A percentile compares a stretch with the other conserved stretches of the same genome.
Evolutionary conservation across 163 green algal genomes (phyloP).

Genomic region (Coccomyxa subellipsoidea): DNA sequence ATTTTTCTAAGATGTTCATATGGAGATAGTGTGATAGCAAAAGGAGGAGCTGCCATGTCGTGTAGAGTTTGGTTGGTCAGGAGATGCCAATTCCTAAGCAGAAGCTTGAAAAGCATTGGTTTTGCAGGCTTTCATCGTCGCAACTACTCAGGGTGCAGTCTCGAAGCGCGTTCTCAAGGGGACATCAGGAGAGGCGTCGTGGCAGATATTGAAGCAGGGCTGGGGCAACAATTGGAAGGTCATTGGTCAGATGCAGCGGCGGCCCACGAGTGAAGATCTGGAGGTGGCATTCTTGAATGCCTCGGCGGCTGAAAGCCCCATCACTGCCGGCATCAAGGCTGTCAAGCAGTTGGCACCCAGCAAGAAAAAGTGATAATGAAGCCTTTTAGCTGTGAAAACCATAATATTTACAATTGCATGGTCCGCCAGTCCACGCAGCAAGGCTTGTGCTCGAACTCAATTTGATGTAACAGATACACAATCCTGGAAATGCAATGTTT

Average conservation of each 20-base stretch:
- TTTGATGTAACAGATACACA: too few relatives aligned
- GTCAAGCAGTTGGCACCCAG: slow-evolving; percentile 25
- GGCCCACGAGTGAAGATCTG: slow-evolving; percentile 25
- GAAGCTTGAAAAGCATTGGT: too few relatives aligned
- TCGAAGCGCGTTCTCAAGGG: slow-evolving; percentile 40
- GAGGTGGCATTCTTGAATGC: slow-evolving; percentile 50
- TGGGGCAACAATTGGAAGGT: slow-evolving; percentile 15
- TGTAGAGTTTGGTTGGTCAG: too few relatives aligned
- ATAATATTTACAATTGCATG: too few relatives aligned
- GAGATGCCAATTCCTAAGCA: too few relatives aligned
- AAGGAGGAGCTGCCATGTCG: too few relatives aligned
- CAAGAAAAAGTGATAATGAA: slow-evolving; percentile 7
- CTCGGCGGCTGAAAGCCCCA: slow-evolving; percentile 31
- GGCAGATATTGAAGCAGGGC: slow-evolving; percentile 44
- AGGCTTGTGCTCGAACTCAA: too few relatives aligned
- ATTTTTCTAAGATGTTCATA: too few relatives aligned
- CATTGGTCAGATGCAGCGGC: slow-evolving; percentile 20
- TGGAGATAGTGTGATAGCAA: too few relatives aligned
- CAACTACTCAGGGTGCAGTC: slow-evolving; percentile 38
- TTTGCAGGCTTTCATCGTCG: slow-evolving; percentile 30
- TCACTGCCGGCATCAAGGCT: slow-evolving; percentile 36
- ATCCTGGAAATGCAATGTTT: too few relatives aligned
- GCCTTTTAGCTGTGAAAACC: too few relatives aligned
- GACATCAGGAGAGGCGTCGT: slow-evolving; percentile 23
- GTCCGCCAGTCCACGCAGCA: too few relatives aligned